A percentile compares a stretch with the other conserved stretches of the same genome.
Conservation (phyloP, 75 land plant genomes). For the Azolla pinnata region DNA sequence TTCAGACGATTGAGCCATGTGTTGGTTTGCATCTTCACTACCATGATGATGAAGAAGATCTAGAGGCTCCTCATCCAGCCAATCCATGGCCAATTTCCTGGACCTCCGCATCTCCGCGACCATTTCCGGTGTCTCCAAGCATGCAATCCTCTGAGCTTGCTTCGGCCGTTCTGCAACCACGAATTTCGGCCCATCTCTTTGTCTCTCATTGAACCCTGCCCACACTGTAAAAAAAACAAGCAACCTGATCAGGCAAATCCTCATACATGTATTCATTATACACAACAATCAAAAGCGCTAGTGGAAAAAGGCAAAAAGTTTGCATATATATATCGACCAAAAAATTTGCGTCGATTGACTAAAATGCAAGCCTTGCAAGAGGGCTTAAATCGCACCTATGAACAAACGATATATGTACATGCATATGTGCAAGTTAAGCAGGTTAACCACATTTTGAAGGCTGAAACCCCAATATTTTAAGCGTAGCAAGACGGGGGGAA, state of each 20-base stretch:
- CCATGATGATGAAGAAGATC: too few species aligned
- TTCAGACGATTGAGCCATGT: neutral
- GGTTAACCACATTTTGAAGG: too few species aligned
- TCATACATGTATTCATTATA: neutral
- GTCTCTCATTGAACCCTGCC: conserved; percentile 84
- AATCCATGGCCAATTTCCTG: conserved; percentile 22
- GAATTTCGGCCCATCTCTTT: conserved; percentile 69
- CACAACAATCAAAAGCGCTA: too few species aligned
- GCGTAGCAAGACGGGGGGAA: too few species aligned
- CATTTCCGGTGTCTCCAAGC: conserved; percentile 43
- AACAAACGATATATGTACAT: too few species aligned
- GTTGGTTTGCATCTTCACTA: neutral
- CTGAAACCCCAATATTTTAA: too few species aligned
- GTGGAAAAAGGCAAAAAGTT: too few species aligned
- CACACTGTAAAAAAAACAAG: conserved; percentile 46
- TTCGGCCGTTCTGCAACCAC: conserved; percentile 70
- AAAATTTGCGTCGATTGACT: too few species aligned
- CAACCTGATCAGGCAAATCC: neutral
- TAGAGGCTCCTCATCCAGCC: conserved; percentile 21
- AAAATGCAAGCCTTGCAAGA: too few species aligned
- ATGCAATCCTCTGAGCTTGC: conserved; percentile 44
- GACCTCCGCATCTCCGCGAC: conserved; percentile 29
- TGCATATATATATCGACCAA: too few species aligned
- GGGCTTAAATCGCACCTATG: too few species aligned
- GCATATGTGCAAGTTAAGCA: too few species aligned